Conservation (phyloP, 495 filamentous ascomycete genomes). For the Penicillium nucicola region DNA sequence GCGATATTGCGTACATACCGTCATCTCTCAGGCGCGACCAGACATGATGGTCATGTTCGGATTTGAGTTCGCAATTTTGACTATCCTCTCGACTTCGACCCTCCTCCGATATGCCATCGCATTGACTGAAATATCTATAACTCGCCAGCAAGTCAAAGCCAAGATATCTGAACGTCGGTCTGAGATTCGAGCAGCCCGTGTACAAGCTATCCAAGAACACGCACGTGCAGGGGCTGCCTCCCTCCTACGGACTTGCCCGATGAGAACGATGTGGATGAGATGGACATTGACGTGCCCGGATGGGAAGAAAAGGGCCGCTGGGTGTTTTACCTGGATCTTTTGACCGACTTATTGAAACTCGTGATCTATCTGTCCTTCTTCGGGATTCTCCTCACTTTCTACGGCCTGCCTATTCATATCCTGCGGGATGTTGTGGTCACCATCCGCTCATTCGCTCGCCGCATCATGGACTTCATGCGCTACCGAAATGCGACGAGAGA, state of each 20-base stretch:
- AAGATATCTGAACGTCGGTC: constrained; percentile 62
- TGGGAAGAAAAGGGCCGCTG: constrained; percentile 97
- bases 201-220: constrained; percentile 45
- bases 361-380: constrained; percentile 89
- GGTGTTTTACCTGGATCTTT: constrained; percentile 83
- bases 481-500: constrained; percentile 86
- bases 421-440: constrained; percentile 94
- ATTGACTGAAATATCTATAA: constrained; percentile 73
- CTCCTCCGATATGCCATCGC: constrained; percentile 72
- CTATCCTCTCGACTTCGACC: constrained; percentile 77
- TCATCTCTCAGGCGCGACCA: constrained; percentile 79
- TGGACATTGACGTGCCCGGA: constrained; percentile 89
- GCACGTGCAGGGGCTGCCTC: constrained; percentile 32
- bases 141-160: constrained; percentile 63
- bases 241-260: constrained; percentile 46
- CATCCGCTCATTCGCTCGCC: constrained; percentile 81
- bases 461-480: constrained; percentile 79
- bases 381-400: constrained; percentile 85
- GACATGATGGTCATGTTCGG: constrained; percentile 99
- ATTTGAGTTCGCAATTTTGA: constrained; percentile 90
- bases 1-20: constrained; percentile 72
- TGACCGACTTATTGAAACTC: constrained; percentile 89
- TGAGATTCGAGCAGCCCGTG: constrained; percentile 61
- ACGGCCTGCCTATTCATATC: constrained; percentile 93
- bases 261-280: constrained; percentile 81